Evolutionary conservation across 2,329 filamentous ascomycete species (phyloP).

Genomic region (Nemania abortiva): DNA sequence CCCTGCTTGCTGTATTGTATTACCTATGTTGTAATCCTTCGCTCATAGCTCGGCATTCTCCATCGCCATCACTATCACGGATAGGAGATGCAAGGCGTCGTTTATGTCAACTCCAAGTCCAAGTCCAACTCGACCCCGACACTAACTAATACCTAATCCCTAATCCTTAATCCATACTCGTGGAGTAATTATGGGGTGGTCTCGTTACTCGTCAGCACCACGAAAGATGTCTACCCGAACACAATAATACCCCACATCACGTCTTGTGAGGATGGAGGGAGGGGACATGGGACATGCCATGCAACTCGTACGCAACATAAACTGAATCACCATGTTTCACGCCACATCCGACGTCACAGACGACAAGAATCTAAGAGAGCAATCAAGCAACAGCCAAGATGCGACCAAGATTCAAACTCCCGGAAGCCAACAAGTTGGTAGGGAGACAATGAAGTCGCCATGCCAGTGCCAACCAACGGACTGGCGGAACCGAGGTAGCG

Average conservation of each 20-base stretch:
- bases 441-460: conserved; percentile 5
- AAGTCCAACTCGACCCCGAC: neutral
- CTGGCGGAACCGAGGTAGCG: conserved; percentile 50
- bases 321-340: neutral
- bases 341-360: neutral
- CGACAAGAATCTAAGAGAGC: neutral
- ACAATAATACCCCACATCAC: neutral
- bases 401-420: conserved; percentile 13
- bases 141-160: neutral
- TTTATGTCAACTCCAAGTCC: neutral
- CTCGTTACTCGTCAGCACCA: neutral
- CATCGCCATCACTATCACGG: neutral
- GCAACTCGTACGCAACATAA: neutral
- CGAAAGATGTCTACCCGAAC: neutral
- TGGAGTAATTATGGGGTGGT: neutral
- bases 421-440: conserved; percentile 14
- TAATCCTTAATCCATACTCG: neutral
- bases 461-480: conserved; percentile 36
- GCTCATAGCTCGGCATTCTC: conserved; percentile 1
- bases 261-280: neutral
- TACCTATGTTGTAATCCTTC: neutral
- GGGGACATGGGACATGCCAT: neutral
- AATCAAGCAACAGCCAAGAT: conserved; percentile 34
- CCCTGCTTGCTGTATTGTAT: conserved; percentile 2
- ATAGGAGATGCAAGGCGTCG: neutral